Base-by-base conservation (phyloP, 345 rosid species). In the Boechera divaricarpa region DNA sequence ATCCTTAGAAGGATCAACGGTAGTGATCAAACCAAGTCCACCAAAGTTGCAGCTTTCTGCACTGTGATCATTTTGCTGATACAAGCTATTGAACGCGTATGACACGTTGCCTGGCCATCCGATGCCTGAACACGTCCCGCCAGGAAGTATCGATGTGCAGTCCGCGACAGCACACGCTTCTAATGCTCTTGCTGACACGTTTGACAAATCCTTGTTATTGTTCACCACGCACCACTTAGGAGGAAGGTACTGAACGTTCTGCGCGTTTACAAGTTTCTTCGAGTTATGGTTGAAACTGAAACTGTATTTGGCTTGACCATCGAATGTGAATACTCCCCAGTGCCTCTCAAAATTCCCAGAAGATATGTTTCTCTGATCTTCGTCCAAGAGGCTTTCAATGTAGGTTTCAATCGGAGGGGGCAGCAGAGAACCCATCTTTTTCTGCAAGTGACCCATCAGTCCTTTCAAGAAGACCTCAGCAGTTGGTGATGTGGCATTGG, bases 241-340 rank as follows among this genome's bases (percentile, higher is more conserved):
- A 77, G 94, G 72, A 77, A 94, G 91, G 86, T 90, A 94, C 48
- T 82, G 87, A 10, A 94, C 88, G 54, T 81, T 83, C 67, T 88
- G 90, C 12, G 94, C 94, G 80, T 91, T 86, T 45, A 80, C 78
- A 6, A 84, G 82, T 26, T 79, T 81, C 85, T 85, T 86, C 2
- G 84, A 78, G 57, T 87, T 86, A 77, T 78, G 89, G 52, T 86
- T 91, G 64, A 94, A 79, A 67, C 81, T 81, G 70, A 89, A 70
- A 49, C 52, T 79, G 83, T 86, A 94, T 76, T 91, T 94, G 75
- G 91, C 96, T 84, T 91, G 98, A 59, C 98, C 98, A 69, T 94
- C 98, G 42, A 94, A 94, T 42, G 96, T 90, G 83, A 90, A 94
- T 31, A 91, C 61, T 12, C 98, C 98, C 97, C 96, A 94, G 12